These are phyloP conservation scores for Cynara cardunculus DNA, from an alignment of 129 eudicot genomes.

Conservation along the genomic window DNA sequence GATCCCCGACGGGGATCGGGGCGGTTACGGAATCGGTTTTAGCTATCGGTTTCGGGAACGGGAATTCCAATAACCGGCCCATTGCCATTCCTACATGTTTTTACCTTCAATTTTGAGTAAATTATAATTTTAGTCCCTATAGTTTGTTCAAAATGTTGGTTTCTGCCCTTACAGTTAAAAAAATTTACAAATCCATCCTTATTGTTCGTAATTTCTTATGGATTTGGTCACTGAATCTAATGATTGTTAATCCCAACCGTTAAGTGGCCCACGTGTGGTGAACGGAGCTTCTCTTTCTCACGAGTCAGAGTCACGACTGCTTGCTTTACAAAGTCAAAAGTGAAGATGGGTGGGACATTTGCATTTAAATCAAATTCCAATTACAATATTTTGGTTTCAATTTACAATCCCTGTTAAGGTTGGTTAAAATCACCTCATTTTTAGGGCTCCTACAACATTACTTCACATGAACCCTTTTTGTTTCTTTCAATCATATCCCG, in stretches of 20 bases:
- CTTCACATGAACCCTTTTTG: conserved; percentile 35
- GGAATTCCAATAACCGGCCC: too few species aligned
- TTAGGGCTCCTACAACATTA: neutral
- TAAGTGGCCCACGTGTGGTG: neutral
- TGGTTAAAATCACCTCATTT: conserved; percentile 41
- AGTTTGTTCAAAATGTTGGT: too few species aligned
- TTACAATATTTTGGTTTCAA: neutral
- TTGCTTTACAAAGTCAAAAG: neutral
- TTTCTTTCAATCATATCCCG: conserved; percentile 64
- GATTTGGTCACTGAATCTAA: neutral
- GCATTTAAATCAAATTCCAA: neutral
- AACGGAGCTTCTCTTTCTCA: too few species aligned
- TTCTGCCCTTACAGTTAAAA: neutral
- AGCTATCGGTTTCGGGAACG: too few species aligned
- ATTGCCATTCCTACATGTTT: too few species aligned
- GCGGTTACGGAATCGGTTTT: too few species aligned
- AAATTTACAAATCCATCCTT: neutral
- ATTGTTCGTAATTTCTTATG: neutral
- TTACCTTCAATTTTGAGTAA: neutral
- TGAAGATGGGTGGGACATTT: neutral
- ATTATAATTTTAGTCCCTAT: too few species aligned
- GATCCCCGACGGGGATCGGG: too few species aligned
- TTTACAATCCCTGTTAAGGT: conserved; percentile 45
- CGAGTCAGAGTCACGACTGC: too few species aligned
- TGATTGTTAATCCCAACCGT: neutral